A percentile compares a stretch with the other conserved stretches of the same genome.
Conservation (phyloP, 2,329 filamentous ascomycete species). For the Neopestalotiopsis clavispora region DNA sequence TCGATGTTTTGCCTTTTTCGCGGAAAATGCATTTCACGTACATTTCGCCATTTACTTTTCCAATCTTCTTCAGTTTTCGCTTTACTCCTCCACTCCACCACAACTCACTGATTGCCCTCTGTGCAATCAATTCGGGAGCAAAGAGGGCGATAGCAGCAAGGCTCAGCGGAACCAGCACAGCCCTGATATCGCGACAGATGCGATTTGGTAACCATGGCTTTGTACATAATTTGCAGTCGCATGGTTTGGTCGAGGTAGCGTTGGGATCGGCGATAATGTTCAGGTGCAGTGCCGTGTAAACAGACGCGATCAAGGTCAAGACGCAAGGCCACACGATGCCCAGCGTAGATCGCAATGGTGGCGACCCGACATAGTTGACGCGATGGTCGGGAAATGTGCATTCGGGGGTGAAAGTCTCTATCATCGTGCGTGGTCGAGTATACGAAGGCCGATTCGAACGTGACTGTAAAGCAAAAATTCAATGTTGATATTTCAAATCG, state of each 20-base stretch:
- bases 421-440: not conserved
- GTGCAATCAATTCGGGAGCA: not conserved
- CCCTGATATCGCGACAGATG: not conserved
- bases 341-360: not conserved
- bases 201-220: not conserved
- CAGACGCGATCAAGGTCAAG: not conserved
- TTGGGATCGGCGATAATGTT: not conserved
- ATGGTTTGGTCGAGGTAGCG: not conserved
- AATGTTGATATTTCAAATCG: no score
- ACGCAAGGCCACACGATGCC: constrained; percentile 2
- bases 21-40: not conserved
- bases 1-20: not conserved
- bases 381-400: not conserved
- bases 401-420: not conserved
- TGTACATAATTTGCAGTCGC: not conserved
- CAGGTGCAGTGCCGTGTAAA: not conserved
- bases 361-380: constrained; percentile 1
- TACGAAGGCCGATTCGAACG: no score
- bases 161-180: not conserved
- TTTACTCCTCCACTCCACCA: not conserved
- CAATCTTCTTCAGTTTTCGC: not conserved
- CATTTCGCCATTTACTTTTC: not conserved
- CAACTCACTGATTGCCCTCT: no score
- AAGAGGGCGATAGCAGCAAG: not conserved
- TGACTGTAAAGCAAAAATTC: no score